Conservation (phyloP, 148 eudicot genomes). For the Gaultheria prostrata region DNA sequence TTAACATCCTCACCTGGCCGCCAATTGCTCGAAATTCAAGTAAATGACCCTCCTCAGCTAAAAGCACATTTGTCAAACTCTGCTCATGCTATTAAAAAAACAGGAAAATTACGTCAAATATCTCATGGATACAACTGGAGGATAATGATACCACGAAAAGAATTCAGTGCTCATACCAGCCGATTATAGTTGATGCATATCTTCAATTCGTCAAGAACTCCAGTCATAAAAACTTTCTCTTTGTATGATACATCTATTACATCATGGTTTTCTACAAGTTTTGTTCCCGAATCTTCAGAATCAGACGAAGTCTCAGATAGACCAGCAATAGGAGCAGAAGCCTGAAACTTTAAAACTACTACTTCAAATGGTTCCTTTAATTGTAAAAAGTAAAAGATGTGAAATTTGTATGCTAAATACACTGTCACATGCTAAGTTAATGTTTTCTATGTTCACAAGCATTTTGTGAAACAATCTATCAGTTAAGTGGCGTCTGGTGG, state of each 20-base stretch:
- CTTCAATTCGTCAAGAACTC: constrained; percentile 84
- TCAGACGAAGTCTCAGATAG: constrained; percentile 82
- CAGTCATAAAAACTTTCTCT: constrained; percentile 76
- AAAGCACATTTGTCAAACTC: constrained; percentile 65
- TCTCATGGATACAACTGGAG: constrained; percentile 13
- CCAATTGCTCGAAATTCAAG: constrained; percentile 97
- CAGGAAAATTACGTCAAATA: background rate
- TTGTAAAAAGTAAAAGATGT: background rate
- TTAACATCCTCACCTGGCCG: constrained; percentile 66
- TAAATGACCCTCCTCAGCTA: constrained; percentile 73
- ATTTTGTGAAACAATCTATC: background rate
- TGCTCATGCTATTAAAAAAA: constrained; percentile 44
- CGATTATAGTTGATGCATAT: constrained; percentile 63
- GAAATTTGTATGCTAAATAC: background rate
- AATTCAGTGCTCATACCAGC: constrained; percentile 41
- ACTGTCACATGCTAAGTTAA: background rate
- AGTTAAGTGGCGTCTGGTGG: background rate
- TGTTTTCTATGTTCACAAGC: background rate
- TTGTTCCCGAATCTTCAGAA: constrained; percentile 62
- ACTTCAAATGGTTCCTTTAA: background rate
- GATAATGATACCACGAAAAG: constrained; percentile 9
- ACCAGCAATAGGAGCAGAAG: constrained; percentile 68
- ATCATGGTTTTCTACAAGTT: constrained; percentile 33
- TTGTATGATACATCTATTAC: constrained; percentile 33
- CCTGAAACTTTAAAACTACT: constrained; percentile 36